Conservation (phyloP, 2,329 filamentous ascomycete genomes). For the Fusarium scirpi region DNA sequence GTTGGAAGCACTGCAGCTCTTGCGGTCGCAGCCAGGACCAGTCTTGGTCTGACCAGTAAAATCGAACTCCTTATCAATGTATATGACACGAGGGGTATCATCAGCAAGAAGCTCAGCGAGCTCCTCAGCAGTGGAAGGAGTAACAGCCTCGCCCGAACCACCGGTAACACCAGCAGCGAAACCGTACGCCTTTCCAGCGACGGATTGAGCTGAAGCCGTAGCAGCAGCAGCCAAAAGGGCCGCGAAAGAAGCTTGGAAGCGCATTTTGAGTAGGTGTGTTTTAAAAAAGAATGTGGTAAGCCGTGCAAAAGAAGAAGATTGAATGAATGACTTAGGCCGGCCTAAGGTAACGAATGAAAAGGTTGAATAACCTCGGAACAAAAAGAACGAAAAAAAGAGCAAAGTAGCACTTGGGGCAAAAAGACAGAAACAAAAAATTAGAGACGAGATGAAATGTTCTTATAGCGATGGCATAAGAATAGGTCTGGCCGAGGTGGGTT, state of each 20-base stretch:
- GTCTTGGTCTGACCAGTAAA: conserved; percentile 45
- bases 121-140: conserved; percentile 60
- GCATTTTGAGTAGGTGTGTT: not conserved
- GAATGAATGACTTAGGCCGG: conserved; percentile 6
- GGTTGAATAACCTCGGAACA: not conserved
- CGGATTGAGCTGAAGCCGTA: conserved; percentile 43
- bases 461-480: not conserved
- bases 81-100: conserved; percentile 43
- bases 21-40: conserved; percentile 45
- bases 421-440: not conserved
- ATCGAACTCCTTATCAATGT: conserved; percentile 46
- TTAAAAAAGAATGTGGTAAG: conserved; percentile 5
- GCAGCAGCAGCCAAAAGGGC: conserved; percentile 9
- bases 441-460: not conserved
- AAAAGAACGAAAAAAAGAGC: not conserved
- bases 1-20: conserved; percentile 47
- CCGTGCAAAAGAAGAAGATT: not conserved
- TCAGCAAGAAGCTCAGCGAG: conserved; percentile 51
- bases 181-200: conserved; percentile 49
- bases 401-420: not conserved
- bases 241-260: conserved; percentile 1
- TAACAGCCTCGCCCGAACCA: conserved; percentile 58
- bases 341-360: conserved; percentile 3
- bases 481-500: not conserved
- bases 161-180: conserved; percentile 60